phyloP scores from a whole-genome alignment of 768 basidiomycete species.

The Phylloporus scabripes region DNA sequence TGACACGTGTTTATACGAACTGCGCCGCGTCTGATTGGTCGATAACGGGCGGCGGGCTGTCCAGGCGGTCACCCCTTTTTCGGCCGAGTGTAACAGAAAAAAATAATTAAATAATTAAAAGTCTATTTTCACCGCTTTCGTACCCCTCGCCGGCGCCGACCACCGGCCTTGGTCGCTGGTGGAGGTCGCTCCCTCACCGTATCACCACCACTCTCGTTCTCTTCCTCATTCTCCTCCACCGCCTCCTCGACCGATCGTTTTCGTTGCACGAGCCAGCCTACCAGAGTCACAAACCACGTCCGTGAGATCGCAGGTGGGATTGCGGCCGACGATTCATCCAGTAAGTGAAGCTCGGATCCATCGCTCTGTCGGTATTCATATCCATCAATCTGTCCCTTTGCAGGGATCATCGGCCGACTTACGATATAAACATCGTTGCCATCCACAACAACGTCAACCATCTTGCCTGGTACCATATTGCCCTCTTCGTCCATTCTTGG shows the following conservation, averaged over 20 bases:
- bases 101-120: background rate
- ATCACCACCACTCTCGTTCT: constrained; percentile 41
- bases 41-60: constrained; percentile 23
- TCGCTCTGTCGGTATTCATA: constrained; percentile 45
- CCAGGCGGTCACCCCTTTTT: background rate
- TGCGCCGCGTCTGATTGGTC: constrained; percentile 22
- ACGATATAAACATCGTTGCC: constrained; percentile 71
- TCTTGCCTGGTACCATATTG: constrained; percentile 41
- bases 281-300: constrained; percentile 66
- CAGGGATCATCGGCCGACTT: constrained; percentile 30
- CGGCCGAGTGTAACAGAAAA: constrained; percentile 1
- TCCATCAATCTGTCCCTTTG: constrained; percentile 9
- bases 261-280: constrained; percentile 20
- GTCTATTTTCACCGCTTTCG: constrained; percentile 35
- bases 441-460: constrained; percentile 80
- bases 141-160: constrained; percentile 47
- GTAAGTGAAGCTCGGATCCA: constrained; percentile 46
- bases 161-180: constrained; percentile 51
- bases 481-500: constrained; percentile 53
- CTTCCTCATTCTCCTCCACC: constrained; percentile 36
- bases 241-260: constrained; percentile 19
- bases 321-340: constrained; percentile 59
- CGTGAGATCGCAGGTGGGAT: constrained; percentile 48
- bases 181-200: constrained; percentile 23
- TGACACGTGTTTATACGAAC: constrained; percentile 21